Base-by-base conservation (phyloP, 371 early-diverging fungal species). In the Lichtheimia ramosa region DNA sequence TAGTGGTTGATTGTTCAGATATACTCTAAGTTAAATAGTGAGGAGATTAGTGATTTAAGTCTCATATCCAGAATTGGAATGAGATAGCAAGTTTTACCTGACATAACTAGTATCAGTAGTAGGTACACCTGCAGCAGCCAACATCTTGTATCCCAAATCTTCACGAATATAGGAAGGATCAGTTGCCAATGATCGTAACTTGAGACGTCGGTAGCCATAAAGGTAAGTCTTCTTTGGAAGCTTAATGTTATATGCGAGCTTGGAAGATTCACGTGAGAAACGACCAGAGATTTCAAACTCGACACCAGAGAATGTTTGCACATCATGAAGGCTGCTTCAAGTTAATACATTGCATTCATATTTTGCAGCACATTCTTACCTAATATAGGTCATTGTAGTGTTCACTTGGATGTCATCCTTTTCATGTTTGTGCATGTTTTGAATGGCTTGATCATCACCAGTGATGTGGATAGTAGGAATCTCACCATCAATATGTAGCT, bases 161-260 rank as follows among this genome's bases (percentile, higher is more conserved):
- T 75, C 75, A 41, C 72, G 75, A 12, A 76, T 43, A 23, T 76
- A 76, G 10, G 77, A 73, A 3, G 71, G 73, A 56, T 76, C 77
- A 0, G 65, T 67, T 23, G 57, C 61, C 6, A 76, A 16, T 0
- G 74, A 53, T 20, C 77, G 62, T 2, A 77, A 58, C 43, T 77
- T 77, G 24, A 77, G 15, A 5, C 68, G 59, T 28, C 61, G 63
- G 23, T 62, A 71, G 12, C 64, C 61, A 56, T 59, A 71, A 6
- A 62, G 61, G 0, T 54, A 58, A 3, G 55, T n/a, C 14, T 64
- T 51, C 41, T 74, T 68, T 1, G 61, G 39, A 5, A 72, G 16
- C 14, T 74, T 68, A 20, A 74, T 43, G 16, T 67, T 72, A 43
- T 77, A 77, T 3, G 74, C 55, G n/a, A 71, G 49, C 53, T 77